phyloP scores from a whole-genome alignment of 495 filamentous ascomycete genomes.

The Astrothelium subdiscretum region DNA sequence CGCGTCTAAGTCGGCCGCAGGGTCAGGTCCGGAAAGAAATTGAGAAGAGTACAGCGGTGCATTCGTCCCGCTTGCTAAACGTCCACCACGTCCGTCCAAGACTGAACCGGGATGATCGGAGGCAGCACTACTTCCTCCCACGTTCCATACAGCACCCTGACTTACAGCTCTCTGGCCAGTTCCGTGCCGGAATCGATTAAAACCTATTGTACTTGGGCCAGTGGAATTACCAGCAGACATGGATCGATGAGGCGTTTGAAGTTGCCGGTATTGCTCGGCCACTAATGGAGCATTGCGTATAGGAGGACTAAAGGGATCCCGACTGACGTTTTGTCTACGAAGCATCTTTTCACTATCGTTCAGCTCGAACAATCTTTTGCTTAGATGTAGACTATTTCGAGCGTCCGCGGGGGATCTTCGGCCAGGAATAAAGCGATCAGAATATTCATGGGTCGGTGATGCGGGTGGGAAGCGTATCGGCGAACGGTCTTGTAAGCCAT shows the following conservation, averaged over 20 bases:
- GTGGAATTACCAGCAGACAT: background rate
- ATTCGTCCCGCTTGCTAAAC: constrained; percentile 58
- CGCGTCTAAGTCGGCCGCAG: constrained; percentile 48
- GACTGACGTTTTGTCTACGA: constrained; percentile 41
- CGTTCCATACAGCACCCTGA: constrained; percentile 65
- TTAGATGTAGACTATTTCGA: constrained; percentile 50
- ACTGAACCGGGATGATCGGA: constrained; percentile 37
- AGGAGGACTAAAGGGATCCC: constrained; percentile 54
- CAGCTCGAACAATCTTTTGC: constrained; percentile 49
- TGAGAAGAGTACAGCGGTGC: constrained; percentile 62
- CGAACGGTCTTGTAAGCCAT: background rate
- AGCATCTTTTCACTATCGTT: constrained; percentile 49
- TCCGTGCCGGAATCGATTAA: background rate
- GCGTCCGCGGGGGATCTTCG: constrained; percentile 35
- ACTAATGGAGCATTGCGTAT: constrained; percentile 20
- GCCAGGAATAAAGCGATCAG: constrained; percentile 17
- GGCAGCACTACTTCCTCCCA: constrained; percentile 53
- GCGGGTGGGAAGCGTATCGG: background rate
- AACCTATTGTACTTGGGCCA: background rate
- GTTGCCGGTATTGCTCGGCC: background rate
- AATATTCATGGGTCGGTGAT: background rate
- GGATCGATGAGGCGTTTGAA: background rate
- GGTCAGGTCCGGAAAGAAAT: constrained; percentile 46
- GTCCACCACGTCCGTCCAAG: constrained; percentile 49
- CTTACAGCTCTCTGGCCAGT: constrained; percentile 32